Evolutionary conservation across 2,329 filamentous ascomycete genomes (phyloP).

Genomic region (Calonectria montana): DNA sequence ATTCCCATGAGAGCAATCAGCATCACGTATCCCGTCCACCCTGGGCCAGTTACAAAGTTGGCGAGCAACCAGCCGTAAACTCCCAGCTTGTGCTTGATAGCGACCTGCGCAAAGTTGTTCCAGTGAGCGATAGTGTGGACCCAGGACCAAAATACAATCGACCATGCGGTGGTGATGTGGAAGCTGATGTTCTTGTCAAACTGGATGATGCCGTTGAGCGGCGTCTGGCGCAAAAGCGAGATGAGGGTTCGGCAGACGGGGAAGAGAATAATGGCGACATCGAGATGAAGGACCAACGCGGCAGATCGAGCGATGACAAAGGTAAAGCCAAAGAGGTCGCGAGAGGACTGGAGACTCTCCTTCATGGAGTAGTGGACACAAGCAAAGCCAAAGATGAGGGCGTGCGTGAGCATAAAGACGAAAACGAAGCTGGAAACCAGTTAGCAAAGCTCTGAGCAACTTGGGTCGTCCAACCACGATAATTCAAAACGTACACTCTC

Average conservation of each 20-base stretch:
- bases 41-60: constrained; percentile 83
- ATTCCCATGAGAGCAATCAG: constrained; percentile 82
- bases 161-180: constrained; percentile 87
- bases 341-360: constrained; percentile 75
- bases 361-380: constrained; percentile 85
- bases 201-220: constrained; percentile 86
- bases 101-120: constrained; percentile 85
- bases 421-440: constrained; percentile 73
- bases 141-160: constrained; percentile 89
- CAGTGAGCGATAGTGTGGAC: constrained; percentile 88
- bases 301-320: constrained; percentile 82
- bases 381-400: constrained; percentile 82
- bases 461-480: neutral
- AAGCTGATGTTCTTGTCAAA: constrained; percentile 93
- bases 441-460: constrained; percentile 17
- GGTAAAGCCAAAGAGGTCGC: constrained; percentile 78
- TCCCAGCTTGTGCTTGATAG: constrained; percentile 79
- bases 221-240: constrained; percentile 82
- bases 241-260: constrained; percentile 88
- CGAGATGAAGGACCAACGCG: constrained; percentile 82
- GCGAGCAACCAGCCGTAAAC: constrained; percentile 82
- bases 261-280: constrained; percentile 82
- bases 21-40: constrained; percentile 91
- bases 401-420: constrained; percentile 78
- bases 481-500: constrained; percentile 68